Conservation (phyloP, 1,284 basidiomycete species). For the Crucibulum parvulum region DNA sequence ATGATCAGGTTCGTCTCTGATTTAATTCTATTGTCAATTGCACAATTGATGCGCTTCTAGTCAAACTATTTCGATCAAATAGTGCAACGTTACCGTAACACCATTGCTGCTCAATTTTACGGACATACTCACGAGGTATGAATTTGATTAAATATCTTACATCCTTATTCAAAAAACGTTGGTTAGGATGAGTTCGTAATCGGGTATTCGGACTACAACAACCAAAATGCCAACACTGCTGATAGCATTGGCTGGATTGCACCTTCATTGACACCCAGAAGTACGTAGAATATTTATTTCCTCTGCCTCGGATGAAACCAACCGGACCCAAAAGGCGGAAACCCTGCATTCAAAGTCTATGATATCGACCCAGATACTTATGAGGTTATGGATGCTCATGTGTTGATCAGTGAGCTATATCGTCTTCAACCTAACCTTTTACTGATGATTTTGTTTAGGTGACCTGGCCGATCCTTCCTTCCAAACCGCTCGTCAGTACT, state of each 20-base stretch:
- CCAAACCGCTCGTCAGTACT: conserved; percentile 38
- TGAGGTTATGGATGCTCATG: conserved; percentile 39
- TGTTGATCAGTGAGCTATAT: conserved; percentile 30
- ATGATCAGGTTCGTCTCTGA: conserved; percentile 44
- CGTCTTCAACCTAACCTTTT: neutral
- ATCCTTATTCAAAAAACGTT: conserved; percentile 21
- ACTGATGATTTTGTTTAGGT: conserved; percentile 18
- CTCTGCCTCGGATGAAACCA: neutral
- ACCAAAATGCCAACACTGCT: conserved; percentile 55
- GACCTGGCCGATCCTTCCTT: conserved; percentile 45
- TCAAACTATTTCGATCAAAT: conserved; percentile 66
- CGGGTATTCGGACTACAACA: conserved; percentile 59
- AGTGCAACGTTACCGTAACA: conserved; percentile 60
- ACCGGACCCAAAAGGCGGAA: conserved; percentile 20
- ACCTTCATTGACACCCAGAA: conserved; percentile 64
- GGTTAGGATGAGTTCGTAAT: conserved; percentile 63
- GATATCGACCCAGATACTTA: conserved; percentile 43
- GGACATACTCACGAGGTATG: conserved; percentile 43
- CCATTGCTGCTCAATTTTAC: conserved; percentile 56
- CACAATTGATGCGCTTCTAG: conserved; percentile 27
- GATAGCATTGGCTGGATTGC: conserved; percentile 55
- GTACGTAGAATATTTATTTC: conserved; percentile 31
- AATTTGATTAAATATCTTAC: neutral
- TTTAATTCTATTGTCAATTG: neutral
- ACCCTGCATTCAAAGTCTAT: conserved; percentile 41